Base-by-base conservation (phyloP, 495 filamentous ascomycete species). In the Hypoxylon fragiforme region DNA sequence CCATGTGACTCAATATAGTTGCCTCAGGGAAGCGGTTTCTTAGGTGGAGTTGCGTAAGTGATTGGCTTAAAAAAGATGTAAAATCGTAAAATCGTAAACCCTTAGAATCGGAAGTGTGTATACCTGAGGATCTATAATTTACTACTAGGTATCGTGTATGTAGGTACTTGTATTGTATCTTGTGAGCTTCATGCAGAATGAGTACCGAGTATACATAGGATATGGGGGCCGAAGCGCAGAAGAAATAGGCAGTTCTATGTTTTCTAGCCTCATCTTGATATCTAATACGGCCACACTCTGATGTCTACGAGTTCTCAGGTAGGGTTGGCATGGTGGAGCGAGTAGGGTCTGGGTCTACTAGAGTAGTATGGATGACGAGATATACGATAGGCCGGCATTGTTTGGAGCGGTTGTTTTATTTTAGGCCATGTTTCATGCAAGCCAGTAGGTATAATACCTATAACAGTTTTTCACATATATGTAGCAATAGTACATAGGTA, bases 331-430 rank as follows among this genome's bases (percentile, higher is more conserved):
- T 15, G 39, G 50, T 45, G 40, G 43, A 39, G 50, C 13, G 28
- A 34, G 36, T 31, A 13, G 36, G 18, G 57, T 45, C 39, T 37
- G 54, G 34, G 13, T 26, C 49, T 52, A 44, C 32, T n/a, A 39
- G 44, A 49, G 26, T 43, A 31, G 19, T 13, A 38, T 12, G 38
- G 14, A 46, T 48, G 37, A 21, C 30, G n/a, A 36, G 45, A 18
- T 44, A 45, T 18, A 57, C 42, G 57, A 64, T 52, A 60, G 64
- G 64, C 14, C 21, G 44, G 46, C 36, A 66, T 55, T 58, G 45
- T 45, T 50, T 50, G 37, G 30, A 42, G 38, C 46, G 53, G 41
- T 32, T 50, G 45, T 43, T 36, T 44, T 16, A 53, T 64, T 57
- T 61, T 49, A 44, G 38, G 50, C 35, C 20, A 32, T 44, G 41